phyloP scores from a whole-genome alignment of 441 rosid genomes.

The Populus trichocarpa region DNA sequence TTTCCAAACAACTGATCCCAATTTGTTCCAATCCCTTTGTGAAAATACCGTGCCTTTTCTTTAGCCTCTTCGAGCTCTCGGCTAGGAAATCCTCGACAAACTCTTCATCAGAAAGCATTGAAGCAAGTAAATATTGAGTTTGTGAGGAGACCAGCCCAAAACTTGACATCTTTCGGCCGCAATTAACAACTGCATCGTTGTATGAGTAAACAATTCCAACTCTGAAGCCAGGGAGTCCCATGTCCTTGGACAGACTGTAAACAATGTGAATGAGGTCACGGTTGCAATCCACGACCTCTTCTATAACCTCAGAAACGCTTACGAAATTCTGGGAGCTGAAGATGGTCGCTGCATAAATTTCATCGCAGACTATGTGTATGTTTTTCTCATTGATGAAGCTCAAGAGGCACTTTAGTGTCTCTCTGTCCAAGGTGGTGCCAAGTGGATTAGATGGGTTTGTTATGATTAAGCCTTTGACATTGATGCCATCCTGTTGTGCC shows the following conservation, averaged over 20 bases:
- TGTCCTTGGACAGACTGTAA: constrained; percentile 85
- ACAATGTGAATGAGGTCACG: constrained; percentile 66
- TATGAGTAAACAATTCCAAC: constrained; percentile 87
- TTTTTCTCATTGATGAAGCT: constrained; percentile 60
- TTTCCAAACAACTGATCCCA: constrained; percentile 55
- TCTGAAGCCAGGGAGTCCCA: constrained; percentile 90
- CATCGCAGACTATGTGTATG: constrained; percentile 80
- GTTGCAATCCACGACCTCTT: constrained; percentile 33
- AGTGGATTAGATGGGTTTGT: constrained; percentile 94
- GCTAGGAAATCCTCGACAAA: constrained; percentile 47
- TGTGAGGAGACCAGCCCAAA: constrained; percentile 85
- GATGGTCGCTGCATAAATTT: constrained; percentile 78
- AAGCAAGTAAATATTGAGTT: constrained; percentile 67
- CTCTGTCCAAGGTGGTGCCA: constrained; percentile 63
- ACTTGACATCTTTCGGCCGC: constrained; percentile 82
- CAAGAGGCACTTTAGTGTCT: constrained; percentile 46
- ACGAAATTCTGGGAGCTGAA: constrained; percentile 51
- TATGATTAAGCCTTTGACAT: constrained; percentile 69
- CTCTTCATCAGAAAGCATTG: constrained; percentile 65
- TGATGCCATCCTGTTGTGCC: constrained; percentile 45
- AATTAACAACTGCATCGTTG: constrained; percentile 60
- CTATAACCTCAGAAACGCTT: constrained; percentile 63
- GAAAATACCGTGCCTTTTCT: constrained; percentile 40
- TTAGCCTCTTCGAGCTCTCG: constrained; percentile 52
- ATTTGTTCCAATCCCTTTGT: constrained; percentile 44